Evolutionary conservation across 2,329 filamentous ascomycete species (phyloP).

Genomic region (Fusarium robinianum): DNA sequence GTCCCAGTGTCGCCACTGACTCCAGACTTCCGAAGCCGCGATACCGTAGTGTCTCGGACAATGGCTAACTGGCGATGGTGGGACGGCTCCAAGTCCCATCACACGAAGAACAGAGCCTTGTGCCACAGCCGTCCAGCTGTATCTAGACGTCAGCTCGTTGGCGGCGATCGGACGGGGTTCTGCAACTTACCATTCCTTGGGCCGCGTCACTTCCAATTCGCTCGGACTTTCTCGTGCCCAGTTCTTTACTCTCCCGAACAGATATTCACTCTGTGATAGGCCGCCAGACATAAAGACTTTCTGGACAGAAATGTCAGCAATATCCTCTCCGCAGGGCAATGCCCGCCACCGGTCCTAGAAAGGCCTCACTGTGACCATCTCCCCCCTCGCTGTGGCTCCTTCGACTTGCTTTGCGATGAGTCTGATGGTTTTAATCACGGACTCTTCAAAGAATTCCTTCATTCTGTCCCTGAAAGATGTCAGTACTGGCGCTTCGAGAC

Average conservation of each 20-base stretch:
- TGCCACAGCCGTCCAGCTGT: constrained; percentile 2
- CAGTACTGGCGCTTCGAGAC: background rate
- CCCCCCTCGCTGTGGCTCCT: background rate
- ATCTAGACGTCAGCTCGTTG: background rate
- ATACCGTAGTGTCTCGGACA: constrained; percentile 6
- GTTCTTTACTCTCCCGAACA: background rate
- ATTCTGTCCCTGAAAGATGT: background rate
- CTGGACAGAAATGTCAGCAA: background rate
- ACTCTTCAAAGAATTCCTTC: constrained; percentile 1
- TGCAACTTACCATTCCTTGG: constrained; percentile 3
- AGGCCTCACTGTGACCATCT: background rate
- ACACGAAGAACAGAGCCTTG: constrained; percentile 8
- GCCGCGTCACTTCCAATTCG: constrained; percentile 2
- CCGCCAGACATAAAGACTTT: constrained; percentile 7
- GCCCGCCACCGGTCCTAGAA: background rate
- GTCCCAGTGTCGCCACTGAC: background rate
- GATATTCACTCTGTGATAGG: constrained; percentile 3
- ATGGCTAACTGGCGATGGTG: background rate
- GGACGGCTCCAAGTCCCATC: constrained; percentile 1
- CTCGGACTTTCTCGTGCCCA: background rate
- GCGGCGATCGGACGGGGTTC: background rate
- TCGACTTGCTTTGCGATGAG: constrained; percentile 6
- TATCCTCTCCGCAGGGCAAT: background rate
- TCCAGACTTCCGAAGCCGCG: constrained; percentile 1
- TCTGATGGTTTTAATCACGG: background rate